Percentiles rank a stretch among this genome's conserved stretches.
Evolutionary conservation across 371 early-diverging fungal genomes (phyloP).

Genomic region (Rhizopus delemar): DNA sequence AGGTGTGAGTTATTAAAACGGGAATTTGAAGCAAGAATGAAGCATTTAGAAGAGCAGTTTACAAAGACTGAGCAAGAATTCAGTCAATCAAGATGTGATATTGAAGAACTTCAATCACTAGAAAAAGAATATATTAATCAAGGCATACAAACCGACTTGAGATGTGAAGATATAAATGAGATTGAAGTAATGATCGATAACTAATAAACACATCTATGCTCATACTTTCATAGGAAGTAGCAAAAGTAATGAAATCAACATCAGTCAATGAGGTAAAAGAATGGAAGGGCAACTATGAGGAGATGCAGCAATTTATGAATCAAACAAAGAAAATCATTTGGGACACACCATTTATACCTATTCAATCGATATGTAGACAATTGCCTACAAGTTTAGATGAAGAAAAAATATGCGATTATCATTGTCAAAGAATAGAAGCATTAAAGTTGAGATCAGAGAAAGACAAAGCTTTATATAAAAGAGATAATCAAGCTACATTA

Average conservation of each 20-base stretch:
- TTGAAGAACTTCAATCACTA: slow-evolving; percentile 13
- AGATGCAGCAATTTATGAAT: slow-evolving; percentile 7
- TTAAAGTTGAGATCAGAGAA: not conserved
- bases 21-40: slow-evolving; percentile 17
- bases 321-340: slow-evolving; percentile 16
- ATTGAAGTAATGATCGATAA: not conserved
- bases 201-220: not conserved
- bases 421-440: slow-evolving; percentile 12
- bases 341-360: slow-evolving; percentile 16
- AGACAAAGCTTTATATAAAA: slow-evolving; percentile 5
- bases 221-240: not conserved
- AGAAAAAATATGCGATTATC: slow-evolving; percentile 19
- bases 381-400: slow-evolving; percentile 7
- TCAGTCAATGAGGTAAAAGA: not conserved
- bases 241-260: not conserved
- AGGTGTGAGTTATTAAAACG: slow-evolving; percentile 9
- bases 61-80: slow-evolving; percentile 14
- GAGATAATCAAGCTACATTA: slow-evolving; percentile 14
- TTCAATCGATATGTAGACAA: slow-evolving; percentile 17
- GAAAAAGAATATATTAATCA: slow-evolving; percentile 19
- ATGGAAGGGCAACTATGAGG: slow-evolving; percentile 2
- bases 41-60: slow-evolving; percentile 18
- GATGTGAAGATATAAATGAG: slow-evolving; percentile 2
- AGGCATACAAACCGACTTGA: slow-evolving; percentile 18
- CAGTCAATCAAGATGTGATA: slow-evolving; percentile 15